A percentile compares a stretch with the other conserved stretches of the same genome.
These are phyloP conservation scores for Thymus mandschuricus DNA, from an alignment of 257 asterid genomes.

Conservation along the genomic window DNA sequence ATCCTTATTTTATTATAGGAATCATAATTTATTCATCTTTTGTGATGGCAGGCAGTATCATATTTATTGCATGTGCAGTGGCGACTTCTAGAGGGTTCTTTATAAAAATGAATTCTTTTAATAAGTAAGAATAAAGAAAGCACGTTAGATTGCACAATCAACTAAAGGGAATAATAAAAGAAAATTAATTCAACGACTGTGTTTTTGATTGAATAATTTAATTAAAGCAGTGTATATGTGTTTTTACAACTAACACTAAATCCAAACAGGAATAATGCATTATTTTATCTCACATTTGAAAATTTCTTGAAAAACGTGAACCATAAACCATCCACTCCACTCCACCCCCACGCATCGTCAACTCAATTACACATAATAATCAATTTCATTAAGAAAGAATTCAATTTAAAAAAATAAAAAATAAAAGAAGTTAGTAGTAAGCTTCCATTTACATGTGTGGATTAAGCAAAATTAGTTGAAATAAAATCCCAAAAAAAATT, in stretches of 20 bases:
- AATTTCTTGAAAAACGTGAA: constrained; percentile 38
- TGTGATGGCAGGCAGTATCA: background rate
- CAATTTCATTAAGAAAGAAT: background rate
- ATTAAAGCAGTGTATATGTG: background rate
- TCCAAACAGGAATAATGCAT: background rate
- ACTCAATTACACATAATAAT: background rate
- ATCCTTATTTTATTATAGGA: constrained; percentile 25
- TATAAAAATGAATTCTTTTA: constrained; percentile 25
- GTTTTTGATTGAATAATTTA: background rate
- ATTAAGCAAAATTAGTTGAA: constrained; percentile 1
- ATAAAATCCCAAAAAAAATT: background rate
- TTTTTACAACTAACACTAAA: constrained; percentile 28
- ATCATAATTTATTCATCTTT: constrained; percentile 15
- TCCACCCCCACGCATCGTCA: constrained; percentile 25
- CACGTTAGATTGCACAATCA: constrained; percentile 33
- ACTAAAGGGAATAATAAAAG: constrained; percentile 22
- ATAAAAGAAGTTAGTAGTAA: background rate
- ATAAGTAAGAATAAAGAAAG: constrained; percentile 28
- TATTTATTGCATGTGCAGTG: constrained; percentile 22
- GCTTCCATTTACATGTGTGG: background rate
- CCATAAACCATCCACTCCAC: constrained; percentile 28
- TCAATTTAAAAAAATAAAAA: constrained; percentile 5
- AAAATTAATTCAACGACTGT: background rate
- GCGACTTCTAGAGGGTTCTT: constrained; percentile 35
- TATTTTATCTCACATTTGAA: constrained; percentile 31